Percentiles rank a stretch among this genome's conserved stretches.
Conservation (phyloP, 2,329 filamentous ascomycete species). For the Alternaria longipes region DNA sequence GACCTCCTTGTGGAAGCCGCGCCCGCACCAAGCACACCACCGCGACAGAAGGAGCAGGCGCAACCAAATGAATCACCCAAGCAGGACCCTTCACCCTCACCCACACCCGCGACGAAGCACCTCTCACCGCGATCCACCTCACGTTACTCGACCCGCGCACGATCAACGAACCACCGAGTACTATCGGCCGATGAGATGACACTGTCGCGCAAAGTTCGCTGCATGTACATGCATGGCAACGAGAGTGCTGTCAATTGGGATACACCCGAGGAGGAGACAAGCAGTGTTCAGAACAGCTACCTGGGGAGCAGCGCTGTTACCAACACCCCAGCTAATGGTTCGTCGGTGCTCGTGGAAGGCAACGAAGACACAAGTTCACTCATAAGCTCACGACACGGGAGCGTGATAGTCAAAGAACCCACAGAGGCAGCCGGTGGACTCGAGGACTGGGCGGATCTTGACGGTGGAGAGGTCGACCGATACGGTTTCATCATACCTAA, state of each 20-base stretch:
- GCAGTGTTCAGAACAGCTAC: constrained; percentile 32
- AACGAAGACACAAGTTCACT: constrained; percentile 43
- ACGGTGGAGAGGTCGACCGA: constrained; percentile 67
- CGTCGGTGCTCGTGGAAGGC: constrained; percentile 40
- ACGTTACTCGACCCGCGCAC: constrained; percentile 46
- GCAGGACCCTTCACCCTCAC: constrained; percentile 30
- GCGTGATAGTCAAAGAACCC: constrained; percentile 58
- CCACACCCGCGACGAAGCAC: constrained; percentile 36
- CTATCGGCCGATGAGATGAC: constrained; percentile 72
- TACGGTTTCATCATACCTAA: constrained; percentile 70
- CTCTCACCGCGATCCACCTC: constrained; percentile 48
- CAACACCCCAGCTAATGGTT: constrained; percentile 38
- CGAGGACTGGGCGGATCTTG: constrained; percentile 71
- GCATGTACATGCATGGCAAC: constrained; percentile 71
- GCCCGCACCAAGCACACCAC: constrained; percentile 26
- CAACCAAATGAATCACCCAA: constrained; percentile 14
- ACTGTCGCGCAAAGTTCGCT: constrained; percentile 68
- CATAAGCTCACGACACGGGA: constrained; percentile 38
- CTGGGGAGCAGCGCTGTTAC: constrained; percentile 35
- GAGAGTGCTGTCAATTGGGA: constrained; percentile 62
- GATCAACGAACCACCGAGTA: constrained; percentile 55
- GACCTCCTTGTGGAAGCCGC: constrained; percentile 33
- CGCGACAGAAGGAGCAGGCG: constrained; percentile 23
- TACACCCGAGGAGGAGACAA: constrained; percentile 31
- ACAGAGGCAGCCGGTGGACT: constrained; percentile 69